These are phyloP conservation scores for Coprinellus micaceus DNA, from an alignment of 768 basidiomycete species.

Conservation along the genomic window DNA sequence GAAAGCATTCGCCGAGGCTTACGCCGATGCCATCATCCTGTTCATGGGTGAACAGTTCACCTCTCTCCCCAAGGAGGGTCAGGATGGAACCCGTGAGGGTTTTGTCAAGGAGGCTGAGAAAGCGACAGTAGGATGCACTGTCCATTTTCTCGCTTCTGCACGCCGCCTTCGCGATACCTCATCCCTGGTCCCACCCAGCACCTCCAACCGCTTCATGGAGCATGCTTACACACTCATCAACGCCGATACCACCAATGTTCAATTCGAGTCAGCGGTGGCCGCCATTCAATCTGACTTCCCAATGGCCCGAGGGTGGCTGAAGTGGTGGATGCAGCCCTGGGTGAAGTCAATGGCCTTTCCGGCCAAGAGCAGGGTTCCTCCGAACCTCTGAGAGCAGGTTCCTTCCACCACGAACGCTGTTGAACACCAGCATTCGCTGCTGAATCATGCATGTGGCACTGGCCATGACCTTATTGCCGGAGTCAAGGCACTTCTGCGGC, in stretches of 20 bases:
- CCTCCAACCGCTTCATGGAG: too few species aligned
- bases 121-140: slow-evolving; percentile 16
- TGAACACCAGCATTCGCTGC: slow-evolving; percentile 20
- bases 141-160: slow-evolving; percentile 19
- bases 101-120: slow-evolving; percentile 14
- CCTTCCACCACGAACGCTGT: slow-evolving; percentile 19
- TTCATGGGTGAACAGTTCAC: background rate
- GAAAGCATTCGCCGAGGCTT: background rate
- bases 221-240: background rate
- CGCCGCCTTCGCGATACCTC: slow-evolving; percentile 8
- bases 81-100: background rate
- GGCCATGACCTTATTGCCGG: slow-evolving; percentile 19
- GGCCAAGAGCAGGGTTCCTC: slow-evolving; percentile 12
- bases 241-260: background rate
- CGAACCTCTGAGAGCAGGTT: slow-evolving; percentile 10
- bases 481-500: slow-evolving; percentile 13
- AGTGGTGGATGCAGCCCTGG: slow-evolving; percentile 21
- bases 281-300: slow-evolving; percentile 9
- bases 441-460: slow-evolving; percentile 19
- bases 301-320: slow-evolving; percentile 14
- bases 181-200: slow-evolving; percentile 2
- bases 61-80: too few species aligned
- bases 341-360: slow-evolving; percentile 24
- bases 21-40: background rate
- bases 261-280: slow-evolving; percentile 7